Conservation (phyloP, 2,329 filamentous ascomycete species). For the Penicillium sp. region DNA sequence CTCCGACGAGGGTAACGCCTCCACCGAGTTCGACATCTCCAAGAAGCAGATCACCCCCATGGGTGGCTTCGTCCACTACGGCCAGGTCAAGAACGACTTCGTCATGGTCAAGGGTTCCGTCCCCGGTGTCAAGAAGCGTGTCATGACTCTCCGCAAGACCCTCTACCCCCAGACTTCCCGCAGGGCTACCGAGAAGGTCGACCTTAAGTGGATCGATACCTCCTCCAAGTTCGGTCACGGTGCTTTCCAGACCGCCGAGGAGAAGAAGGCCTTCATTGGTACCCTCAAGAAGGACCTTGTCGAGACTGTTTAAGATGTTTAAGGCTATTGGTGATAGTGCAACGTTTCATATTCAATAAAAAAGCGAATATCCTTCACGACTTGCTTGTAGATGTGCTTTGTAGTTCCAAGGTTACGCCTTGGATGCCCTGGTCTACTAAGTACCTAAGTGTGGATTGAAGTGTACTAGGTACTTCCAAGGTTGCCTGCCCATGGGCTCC, state of each 20-base stretch:
- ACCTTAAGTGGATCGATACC: slow-evolving; percentile 99
- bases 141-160: slow-evolving; percentile 98
- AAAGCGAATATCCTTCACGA: slow-evolving; percentile 41
- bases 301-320: slow-evolving; percentile 55
- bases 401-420: not conserved
- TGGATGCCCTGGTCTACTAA: too few relatives aligned
- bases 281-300: slow-evolving; percentile 98
- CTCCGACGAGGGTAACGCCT: slow-evolving; percentile 84
- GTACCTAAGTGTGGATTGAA: too few relatives aligned
- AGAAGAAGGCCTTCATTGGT: slow-evolving; percentile 98
- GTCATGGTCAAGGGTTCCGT: slow-evolving; percentile 96
- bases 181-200: slow-evolving; percentile 97
- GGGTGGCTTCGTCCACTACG: slow-evolving; percentile 99
- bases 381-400: slow-evolving; percentile 8
- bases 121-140: slow-evolving; percentile 98
- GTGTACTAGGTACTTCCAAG: too few relatives aligned
- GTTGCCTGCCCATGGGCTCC: too few relatives aligned
- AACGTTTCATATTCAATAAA: slow-evolving; percentile 44
- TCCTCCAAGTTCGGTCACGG: slow-evolving; percentile 99
- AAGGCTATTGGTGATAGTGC: slow-evolving; percentile 38
- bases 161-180: slow-evolving; percentile 97
- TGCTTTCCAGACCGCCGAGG: slow-evolving; percentile 96
- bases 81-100: slow-evolving; percentile 99
- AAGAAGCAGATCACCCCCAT: slow-evolving; percentile 99
- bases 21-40: slow-evolving; percentile 93